Base-by-base conservation (phyloP, 768 basidiomycete species). In the Boletus tylopilopsis region DNA sequence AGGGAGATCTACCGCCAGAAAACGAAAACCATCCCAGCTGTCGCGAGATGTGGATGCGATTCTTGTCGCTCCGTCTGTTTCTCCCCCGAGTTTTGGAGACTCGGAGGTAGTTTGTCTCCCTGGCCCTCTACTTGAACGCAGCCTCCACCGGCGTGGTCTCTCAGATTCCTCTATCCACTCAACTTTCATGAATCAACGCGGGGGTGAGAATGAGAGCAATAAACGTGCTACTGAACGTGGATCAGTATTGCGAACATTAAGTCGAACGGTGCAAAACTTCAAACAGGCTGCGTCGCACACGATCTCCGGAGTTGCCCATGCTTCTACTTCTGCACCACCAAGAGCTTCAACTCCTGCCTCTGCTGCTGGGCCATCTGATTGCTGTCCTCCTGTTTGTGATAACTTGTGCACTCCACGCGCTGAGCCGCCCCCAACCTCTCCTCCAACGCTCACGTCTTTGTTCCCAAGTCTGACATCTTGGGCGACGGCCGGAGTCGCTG, bases 131-230 rank as follows among this genome's bases (percentile, higher is more conserved):
- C 68, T 84, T 22, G 76, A 86, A 41, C 81, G 82, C 19, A 81
- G 84, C 16, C 72, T 94, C 7, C 80, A 82, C 33, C 78, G 86
- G 24, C 79, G 94, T 46, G 92, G 93, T 2, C 68, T 96, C 42
- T 92, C 90, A 2, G 95, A 97, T 64, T 94, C 93, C 1, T 94
- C 91, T 2, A 93, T 97, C 52, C 89, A 84, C 53, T 87, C 90
- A 5, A 90, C 90, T 0, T 95, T 89, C 68, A 71, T 82, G 51
- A 75, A 70, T 47, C 79, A 87, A 41, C 72, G 66, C 5, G 74
- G 73, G n/a, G 69, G 72, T 25, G 21, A 47, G 51, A 43, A 42
- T 23, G 40, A 50, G 32, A 40, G 7, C 12, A 5, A 4, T 30
- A 1, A 16, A 34, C 30, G 38, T 36, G 39, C 47, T 39, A 35